A percentile compares a stretch with the other conserved stretches of the same genome.
phyloP scores from a whole-genome alignment of 2,329 filamentous ascomycete species.

The Trichoderma sp. region DNA sequence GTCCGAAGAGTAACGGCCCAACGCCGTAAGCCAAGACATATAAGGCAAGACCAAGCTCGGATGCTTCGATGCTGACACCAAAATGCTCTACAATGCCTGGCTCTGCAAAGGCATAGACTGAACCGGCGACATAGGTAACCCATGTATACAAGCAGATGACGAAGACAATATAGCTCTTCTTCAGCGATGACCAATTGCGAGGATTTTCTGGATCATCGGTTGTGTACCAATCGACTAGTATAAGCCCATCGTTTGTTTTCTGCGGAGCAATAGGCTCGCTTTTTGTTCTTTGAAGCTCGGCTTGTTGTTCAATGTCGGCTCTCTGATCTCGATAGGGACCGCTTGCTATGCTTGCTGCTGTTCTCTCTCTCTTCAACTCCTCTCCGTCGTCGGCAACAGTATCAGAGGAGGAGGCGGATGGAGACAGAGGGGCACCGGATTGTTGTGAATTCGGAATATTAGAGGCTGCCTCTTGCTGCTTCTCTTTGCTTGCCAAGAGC shows the following conservation, averaged over 20 bases:
- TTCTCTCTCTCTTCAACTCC: neutral
- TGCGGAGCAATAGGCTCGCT: neutral
- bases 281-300: neutral
- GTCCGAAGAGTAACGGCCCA: conserved; percentile 8
- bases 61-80: neutral
- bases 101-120: neutral
- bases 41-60: conserved; percentile 14
- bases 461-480: neutral
- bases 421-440: neutral
- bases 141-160: conserved; percentile 15
- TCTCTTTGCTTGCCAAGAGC: neutral
- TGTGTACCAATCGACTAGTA: conserved; percentile 24
- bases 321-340: neutral
- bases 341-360: neutral
- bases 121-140: conserved; percentile 9
- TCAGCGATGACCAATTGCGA: conserved; percentile 18
- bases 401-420: neutral
- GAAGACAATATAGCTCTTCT: conserved; percentile 17
- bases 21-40: conserved; percentile 15
- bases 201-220: conserved; percentile 23
- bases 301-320: conserved; percentile 7
- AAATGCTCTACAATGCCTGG: conserved; percentile 8
- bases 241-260: conserved; percentile 20
- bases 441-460: neutral
- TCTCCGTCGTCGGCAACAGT: neutral